Percentiles rank a stretch among this genome's conserved stretches.
Conservation (phyloP, 257 asterid species). For the Capsicum baccatum region DNA sequence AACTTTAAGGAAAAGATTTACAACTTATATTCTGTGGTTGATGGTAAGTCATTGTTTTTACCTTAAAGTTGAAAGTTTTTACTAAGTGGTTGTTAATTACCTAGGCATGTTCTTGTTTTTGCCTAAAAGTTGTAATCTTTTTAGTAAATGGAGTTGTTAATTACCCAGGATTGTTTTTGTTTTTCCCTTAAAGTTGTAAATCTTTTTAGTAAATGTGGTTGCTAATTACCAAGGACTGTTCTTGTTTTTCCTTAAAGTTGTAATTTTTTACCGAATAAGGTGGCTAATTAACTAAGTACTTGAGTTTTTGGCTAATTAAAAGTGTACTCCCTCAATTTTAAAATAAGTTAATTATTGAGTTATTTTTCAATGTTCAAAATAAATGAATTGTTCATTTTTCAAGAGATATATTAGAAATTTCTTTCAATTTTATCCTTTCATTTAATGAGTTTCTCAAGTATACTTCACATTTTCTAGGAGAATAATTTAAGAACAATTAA, state of each 20-base stretch:
- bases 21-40: not conserved
- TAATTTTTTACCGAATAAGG: not conserved
- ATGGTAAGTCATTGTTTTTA: constrained; percentile 24
- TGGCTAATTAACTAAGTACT: not conserved
- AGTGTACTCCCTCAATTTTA: no score
- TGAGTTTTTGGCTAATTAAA: no score
- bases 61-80: not conserved
- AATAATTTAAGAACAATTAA: no score
- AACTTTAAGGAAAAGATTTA: no score
- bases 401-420: no score
- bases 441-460: no score
- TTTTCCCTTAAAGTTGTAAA: not conserved
- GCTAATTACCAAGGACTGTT: not conserved
- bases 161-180: not conserved
- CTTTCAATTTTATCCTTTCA: no score
- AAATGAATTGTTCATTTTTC: no score
- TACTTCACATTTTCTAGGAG: no score
- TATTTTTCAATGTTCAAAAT: no score
- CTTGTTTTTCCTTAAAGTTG: not conserved
- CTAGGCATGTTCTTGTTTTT: not conserved
- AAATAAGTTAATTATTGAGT: no score
- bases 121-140: no score
- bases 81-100: not conserved
- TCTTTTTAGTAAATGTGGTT: not conserved
- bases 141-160: not conserved